Evolutionary conservation across 1,284 basidiomycete species (phyloP), one percentile per base, ranked within the genome.

Genomic region (Cerrena zonata): DNA sequence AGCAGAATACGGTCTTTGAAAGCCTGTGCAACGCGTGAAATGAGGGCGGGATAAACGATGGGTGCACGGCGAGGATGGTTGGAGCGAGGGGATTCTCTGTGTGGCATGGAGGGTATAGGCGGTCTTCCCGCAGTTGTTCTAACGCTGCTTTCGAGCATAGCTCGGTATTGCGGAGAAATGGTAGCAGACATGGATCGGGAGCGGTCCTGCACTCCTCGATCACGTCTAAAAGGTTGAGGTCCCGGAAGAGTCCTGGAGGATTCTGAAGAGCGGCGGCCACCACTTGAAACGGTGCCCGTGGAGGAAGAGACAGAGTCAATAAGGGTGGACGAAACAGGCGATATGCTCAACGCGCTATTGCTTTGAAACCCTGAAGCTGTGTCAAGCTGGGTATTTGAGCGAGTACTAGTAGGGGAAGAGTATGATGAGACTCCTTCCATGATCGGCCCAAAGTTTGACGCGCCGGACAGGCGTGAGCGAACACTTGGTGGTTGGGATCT

Each of bases 21-120:
- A 2, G 93, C 91, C 55, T 92, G 90, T 1, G 95, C 94, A 10
- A 99, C 94, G 48, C 86, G 86, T 25, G 94, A 98, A 4, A 99
- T 79, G 18, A 99, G 75, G 2, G 96, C 95, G 5, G 96, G 94
- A 69, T 98, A 96, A 45, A 98, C 86, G 41, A 89, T 76, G 11
- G 89, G 88, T n/a, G 82, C 76, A 58, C 79, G 78, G 48, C 70
- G 69, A 48, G 57, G 62, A 54, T 54, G 68, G 51, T 65, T 62
- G 46, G 73, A 50, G 37, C 62, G 66, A 39, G 79, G 79, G 2
- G 80, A 80, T 50, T 74, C 69, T 26, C 80, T 74, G 27, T 71
- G 73, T 30, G 71, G 58, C 39, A 67, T 50, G 51, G 68, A 57
- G 50, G 69, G 67, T 48, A 71, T 58, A 45, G 70, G 60, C 48